These are phyloP conservation scores for Metroxylon sagu DNA, from an alignment of 176 grass and related monocot species.

Conservation along the genomic window DNA sequence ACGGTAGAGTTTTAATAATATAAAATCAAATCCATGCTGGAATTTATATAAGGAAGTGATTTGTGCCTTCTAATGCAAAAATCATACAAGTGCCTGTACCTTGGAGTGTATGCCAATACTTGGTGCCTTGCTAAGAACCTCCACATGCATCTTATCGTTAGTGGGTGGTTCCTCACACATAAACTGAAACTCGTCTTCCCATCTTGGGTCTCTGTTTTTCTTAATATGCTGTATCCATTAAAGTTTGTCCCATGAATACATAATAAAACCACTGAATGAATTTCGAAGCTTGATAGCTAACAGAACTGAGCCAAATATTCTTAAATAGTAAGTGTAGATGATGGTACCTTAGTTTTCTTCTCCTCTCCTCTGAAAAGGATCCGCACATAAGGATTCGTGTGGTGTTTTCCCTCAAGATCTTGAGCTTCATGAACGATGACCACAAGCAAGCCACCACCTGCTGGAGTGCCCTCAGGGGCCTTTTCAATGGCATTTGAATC, in stretches of 20 bases:
- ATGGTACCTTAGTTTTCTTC: conserved; percentile 26
- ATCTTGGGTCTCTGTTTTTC: conserved; percentile 74
- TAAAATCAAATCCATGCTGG: background rate
- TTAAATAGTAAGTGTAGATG: background rate
- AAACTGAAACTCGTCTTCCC: conserved; percentile 71
- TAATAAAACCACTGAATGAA: no score
- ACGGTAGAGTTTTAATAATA: no score
- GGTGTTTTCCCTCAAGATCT: conserved; percentile 81
- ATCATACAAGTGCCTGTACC: conserved; percentile 22
- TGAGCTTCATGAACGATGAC: conserved; percentile 65
- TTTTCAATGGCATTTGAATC: conserved; percentile 47
- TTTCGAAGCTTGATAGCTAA: no score
- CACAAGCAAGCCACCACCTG: conserved; percentile 71
- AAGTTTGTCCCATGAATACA: no score
- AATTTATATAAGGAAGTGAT: no score
- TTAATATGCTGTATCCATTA: conserved; percentile 55
- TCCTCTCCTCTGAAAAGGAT: conserved; percentile 63
- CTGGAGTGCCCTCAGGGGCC: conserved; percentile 61
- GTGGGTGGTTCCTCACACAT: conserved; percentile 56
- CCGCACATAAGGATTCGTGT: conserved; percentile 69
- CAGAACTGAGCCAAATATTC: no score
- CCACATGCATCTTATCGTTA: conserved; percentile 70
- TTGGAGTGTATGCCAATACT: conserved; percentile 75
- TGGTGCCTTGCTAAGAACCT: conserved; percentile 69
- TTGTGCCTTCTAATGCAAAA: no score